Base-by-base conservation (phyloP, 2,329 filamentous ascomycete species). In the Sclerotinia sclerotiorum region DNA sequence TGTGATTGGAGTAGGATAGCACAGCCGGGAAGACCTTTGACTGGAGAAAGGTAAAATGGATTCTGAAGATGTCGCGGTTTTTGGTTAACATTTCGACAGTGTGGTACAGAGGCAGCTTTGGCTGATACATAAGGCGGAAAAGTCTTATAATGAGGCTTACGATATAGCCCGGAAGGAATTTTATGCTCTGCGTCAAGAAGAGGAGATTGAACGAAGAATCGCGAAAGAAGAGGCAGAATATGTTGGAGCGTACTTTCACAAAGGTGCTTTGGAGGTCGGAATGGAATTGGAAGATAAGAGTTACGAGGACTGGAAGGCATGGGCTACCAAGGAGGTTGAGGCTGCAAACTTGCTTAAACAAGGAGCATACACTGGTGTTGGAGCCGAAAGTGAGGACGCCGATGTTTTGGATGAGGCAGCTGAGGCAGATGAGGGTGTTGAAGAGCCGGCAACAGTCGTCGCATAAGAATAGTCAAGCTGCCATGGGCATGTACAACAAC, bases 41-140 rank as follows among this genome's bases (percentile, higher is more conserved):
- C 91, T 74, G 95, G 95, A 72, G 94, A 97, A 82, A 90, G 90
- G 93, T 95, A 80, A 75, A 82, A 58, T 57, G 11, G 15, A 58
- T 8, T 44, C 29, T 48, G 32, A 29, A 42, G 39, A 17, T 66
- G 35, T 39, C 35, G 29, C 17, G 24, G 19, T 35, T 49, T 17
- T 15, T 63, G 29, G 52, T 56, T 54, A 27, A 44, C 48, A 27
- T 39, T 61, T 54, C 70, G 74, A 68, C 76, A 98, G 94, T 79
- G 95, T 98, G 69, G 88, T 98, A 11, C 94, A 98, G 80, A 89
- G 94, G 71, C 94, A 98, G 78, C 78, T 95, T 69, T 97, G 89
- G 86, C 85, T 98, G 70, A 91, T 97, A 82, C 80, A 91, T 66
- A 87, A 87, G 72, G 75, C 83, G 11, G 80, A 79, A 8, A 84